Conservation (phyloP, 257 asterid genomes). For the Solanum chiquidenum region DNA sequence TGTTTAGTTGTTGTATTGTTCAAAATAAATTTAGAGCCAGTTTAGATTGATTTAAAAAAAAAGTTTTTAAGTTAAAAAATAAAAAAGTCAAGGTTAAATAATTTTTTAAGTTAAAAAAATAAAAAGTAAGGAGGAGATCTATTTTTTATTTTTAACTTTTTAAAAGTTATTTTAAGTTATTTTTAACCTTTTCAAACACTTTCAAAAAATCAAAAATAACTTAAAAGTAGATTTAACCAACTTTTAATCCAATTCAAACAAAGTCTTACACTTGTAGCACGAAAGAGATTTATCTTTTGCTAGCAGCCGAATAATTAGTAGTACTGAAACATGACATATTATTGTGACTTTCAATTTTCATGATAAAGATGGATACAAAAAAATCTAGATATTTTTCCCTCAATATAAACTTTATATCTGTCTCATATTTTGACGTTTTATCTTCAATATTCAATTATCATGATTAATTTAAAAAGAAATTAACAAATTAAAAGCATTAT, state of each 20-base stretch:
- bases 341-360: background rate
- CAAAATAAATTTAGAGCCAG: too few relatives aligned
- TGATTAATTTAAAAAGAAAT: background rate
- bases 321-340: background rate
- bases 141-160: too few relatives aligned
- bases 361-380: background rate
- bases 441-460: background rate
- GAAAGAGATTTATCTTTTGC: background rate
- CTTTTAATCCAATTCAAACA: background rate
- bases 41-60: too few relatives aligned
- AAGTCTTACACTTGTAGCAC: background rate
- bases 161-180: too few relatives aligned
- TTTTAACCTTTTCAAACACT: too few relatives aligned
- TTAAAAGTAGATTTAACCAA: rapidly evolving
- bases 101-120: too few relatives aligned
- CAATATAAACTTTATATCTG: too few relatives aligned
- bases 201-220: too few relatives aligned
- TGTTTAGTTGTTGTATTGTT: background rate
- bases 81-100: too few relatives aligned
- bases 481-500: background rate
- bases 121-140: too few relatives aligned
- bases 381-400: background rate
- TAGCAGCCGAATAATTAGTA: background rate
- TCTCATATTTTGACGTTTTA: background rate
- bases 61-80: rapidly evolving